Evolutionary conservation across 345 rosid genomes (phyloP).

Genomic region (Bretschneidera sinensis): DNA sequence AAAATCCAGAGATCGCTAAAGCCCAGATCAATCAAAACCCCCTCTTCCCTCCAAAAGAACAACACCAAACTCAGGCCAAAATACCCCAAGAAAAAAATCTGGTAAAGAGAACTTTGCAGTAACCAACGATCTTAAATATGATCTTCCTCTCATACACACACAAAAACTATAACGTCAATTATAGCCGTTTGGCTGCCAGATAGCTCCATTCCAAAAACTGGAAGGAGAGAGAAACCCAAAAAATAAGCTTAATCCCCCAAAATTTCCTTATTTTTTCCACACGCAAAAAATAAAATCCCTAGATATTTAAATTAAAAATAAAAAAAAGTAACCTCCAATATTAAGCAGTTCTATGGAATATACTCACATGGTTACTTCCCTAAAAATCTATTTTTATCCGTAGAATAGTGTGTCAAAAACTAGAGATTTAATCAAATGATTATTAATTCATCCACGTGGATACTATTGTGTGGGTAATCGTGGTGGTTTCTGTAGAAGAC

Average conservation of each 20-base stretch:
- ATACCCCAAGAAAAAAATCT: constrained; percentile 7
- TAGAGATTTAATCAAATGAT: background rate
- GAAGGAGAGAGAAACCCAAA: constrained; percentile 5
- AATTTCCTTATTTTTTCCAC: background rate
- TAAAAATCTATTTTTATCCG: too few species aligned
- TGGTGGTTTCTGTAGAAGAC: background rate
- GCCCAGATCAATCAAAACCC: constrained; percentile 25
- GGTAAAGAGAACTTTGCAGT: constrained; percentile 17
- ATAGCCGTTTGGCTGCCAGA: constrained; percentile 64
- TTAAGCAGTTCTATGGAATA: too few species aligned
- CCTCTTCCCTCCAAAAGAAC: background rate
- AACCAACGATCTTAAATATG: constrained; percentile 13
- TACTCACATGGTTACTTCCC: too few species aligned
- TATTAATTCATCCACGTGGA: background rate
- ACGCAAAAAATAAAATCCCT: constrained; percentile 2
- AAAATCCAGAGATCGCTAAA: constrained; percentile 14
- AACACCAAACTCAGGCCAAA: constrained; percentile 10
- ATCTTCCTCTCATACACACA: constrained; percentile 15
- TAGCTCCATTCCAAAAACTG: constrained; percentile 4
- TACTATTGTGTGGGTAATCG: background rate
- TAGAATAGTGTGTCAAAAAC: too few species aligned
- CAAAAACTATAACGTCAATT: constrained; percentile 37
- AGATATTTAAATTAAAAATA: background rate
- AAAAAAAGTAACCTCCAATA: too few species aligned
- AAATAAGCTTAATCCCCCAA: constrained; percentile 3